A percentile compares a stretch with the other conserved stretches of the same genome.
phyloP scores from a whole-genome alignment of 345 rosid genomes.

The Salix arbutifolia region DNA sequence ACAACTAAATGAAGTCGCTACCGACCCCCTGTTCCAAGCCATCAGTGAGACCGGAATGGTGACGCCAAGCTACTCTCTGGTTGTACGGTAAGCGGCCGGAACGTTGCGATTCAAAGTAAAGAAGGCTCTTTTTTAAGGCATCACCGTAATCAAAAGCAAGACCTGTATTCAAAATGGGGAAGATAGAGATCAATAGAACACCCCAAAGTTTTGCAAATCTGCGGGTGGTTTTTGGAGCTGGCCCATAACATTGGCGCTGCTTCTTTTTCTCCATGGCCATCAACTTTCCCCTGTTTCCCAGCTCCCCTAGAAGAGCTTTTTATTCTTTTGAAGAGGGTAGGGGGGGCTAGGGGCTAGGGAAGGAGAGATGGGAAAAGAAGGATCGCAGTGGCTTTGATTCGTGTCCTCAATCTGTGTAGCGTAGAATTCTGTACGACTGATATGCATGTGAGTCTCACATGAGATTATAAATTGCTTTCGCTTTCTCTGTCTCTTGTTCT shows the following conservation, averaged over 20 bases:
- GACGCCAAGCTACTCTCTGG: conserved; percentile 32
- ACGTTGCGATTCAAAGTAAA: conserved; percentile 34
- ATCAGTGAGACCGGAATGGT: conserved; percentile 33
- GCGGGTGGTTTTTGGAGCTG: neutral
- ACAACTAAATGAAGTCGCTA: neutral
- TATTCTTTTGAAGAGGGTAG: conserved; percentile 10
- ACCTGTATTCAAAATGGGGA: conserved; percentile 3
- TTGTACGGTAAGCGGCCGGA: conserved; percentile 32
- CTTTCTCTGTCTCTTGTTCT: neutral
- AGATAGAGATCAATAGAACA: conserved; percentile 13
- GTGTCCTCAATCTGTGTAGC: neutral
- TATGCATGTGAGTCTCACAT: conserved; percentile 28
- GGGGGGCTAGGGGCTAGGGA: neutral
- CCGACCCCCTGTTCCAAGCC: conserved; percentile 32
- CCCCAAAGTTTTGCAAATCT: conserved; percentile 1
- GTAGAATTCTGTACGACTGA: neutral
- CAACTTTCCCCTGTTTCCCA: conserved; percentile 13
- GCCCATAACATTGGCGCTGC: neutral
- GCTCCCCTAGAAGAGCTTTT: conserved; percentile 12
- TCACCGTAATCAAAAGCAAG: conserved; percentile 20
- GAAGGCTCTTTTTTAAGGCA: conserved; percentile 28
- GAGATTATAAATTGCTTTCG: conserved; percentile 9
- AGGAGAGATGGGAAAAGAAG: neutral
- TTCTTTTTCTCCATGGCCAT: conserved; percentile 7
- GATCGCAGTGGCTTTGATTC: neutral